Conservation (phyloP, 2,329 filamentous ascomycete genomes). For the Arachnopeziza araneosa region DNA sequence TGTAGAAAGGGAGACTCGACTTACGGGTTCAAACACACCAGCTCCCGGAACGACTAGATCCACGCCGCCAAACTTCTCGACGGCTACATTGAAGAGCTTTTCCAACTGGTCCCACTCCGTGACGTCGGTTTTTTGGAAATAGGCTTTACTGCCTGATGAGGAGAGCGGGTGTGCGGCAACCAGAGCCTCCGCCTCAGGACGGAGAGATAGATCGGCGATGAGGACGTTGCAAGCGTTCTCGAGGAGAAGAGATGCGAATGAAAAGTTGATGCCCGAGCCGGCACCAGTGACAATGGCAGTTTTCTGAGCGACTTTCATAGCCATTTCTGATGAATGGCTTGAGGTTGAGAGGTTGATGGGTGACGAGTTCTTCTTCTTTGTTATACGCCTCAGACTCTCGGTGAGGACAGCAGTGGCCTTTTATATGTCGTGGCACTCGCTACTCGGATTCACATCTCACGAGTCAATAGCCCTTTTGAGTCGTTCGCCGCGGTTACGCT, state of each 20-base stretch:
- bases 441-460: no score
- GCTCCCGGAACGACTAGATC: no score
- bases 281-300: constrained; percentile 23
- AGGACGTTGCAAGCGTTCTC: constrained; percentile 38
- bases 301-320: constrained; percentile 15
- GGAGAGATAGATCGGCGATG: constrained; percentile 37
- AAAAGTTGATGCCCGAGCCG: constrained; percentile 38
- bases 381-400: no score
- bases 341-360: no score
- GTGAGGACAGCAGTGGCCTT: no score
- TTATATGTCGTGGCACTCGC: no score
- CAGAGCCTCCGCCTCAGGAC: constrained; percentile 30
- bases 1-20: no score
- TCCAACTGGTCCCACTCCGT: constrained; percentile 36
- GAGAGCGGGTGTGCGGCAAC: constrained; percentile 26
- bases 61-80: constrained; percentile 29
- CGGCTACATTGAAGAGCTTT: constrained; percentile 31
- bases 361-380: no score
- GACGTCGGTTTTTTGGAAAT: constrained; percentile 42
- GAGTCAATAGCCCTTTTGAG: no score
- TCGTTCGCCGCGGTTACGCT: no score
- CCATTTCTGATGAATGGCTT: constrained; percentile 8
- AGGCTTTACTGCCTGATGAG: constrained; percentile 22
- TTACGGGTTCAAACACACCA: no score
- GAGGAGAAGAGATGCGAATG: constrained; percentile 39